Percentiles rank a stretch among this genome's conserved stretches.
phyloP scores from a whole-genome alignment of 495 filamentous ascomycete genomes.

The Penicillium cinerascens region DNA sequence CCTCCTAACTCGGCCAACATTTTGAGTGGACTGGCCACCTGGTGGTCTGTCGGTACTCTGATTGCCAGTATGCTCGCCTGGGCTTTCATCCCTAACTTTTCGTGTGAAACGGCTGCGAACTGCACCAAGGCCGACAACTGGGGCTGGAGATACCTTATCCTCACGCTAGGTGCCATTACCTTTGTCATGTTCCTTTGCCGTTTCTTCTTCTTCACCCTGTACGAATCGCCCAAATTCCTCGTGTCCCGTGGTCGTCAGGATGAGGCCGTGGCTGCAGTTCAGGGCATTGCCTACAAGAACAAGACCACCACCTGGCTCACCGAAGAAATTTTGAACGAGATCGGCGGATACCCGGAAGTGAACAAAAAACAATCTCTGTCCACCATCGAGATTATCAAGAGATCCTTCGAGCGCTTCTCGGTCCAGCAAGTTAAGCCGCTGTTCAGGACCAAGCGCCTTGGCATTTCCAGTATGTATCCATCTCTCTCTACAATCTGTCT shows the following conservation, averaged over 20 bases:
- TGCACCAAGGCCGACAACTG: conserved; percentile 58
- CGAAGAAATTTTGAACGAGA: conserved; percentile 43
- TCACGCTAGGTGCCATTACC: conserved; percentile 63
- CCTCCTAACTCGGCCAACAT: conserved; percentile 44
- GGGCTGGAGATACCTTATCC: conserved; percentile 73
- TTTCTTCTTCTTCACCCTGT: conserved; percentile 48
- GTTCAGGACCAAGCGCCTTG: conserved; percentile 44
- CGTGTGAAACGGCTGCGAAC: conserved; percentile 26
- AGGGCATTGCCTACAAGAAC: conserved; percentile 49
- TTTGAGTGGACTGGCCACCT: conserved; percentile 47
- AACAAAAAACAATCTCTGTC: conserved; percentile 29
- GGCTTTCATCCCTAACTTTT: conserved; percentile 48
- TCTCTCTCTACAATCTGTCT: background rate
- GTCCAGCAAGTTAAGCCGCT: conserved; percentile 44
- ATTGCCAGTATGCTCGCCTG: conserved; percentile 48
- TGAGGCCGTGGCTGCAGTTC: conserved; percentile 61
- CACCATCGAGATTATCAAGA: conserved; percentile 38
- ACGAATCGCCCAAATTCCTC: conserved; percentile 71
- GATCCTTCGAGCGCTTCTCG: conserved; percentile 47
- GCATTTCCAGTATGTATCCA: conserved; percentile 29
- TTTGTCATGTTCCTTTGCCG: conserved; percentile 59
- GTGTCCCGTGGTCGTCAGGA: conserved; percentile 62
- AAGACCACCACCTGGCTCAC: conserved; percentile 45
- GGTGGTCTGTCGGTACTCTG: conserved; percentile 53
- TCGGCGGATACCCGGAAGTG: conserved; percentile 39